A percentile compares a stretch with the other conserved stretches of the same genome.
Evolutionary conservation across 495 filamentous ascomycete species (phyloP).

Genomic region (Penicillium paradoxum): DNA sequence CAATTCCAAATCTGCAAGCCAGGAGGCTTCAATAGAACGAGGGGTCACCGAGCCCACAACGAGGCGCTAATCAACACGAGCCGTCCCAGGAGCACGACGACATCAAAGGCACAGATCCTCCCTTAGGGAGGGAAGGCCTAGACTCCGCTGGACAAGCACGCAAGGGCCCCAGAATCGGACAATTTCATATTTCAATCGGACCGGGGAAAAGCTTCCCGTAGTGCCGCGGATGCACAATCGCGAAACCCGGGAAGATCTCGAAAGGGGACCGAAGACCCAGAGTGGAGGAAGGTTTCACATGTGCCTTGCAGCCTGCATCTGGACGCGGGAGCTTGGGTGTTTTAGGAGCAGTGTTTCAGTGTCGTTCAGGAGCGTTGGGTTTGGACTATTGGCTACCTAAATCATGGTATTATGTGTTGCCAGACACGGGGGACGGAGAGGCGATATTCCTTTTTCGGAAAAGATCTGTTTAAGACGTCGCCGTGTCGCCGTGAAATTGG

Average conservation of each 20-base stretch:
- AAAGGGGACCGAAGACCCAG: slow-evolving; percentile 12
- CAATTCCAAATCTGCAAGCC: background rate
- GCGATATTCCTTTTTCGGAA: background rate
- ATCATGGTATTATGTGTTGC: background rate
- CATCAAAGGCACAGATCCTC: background rate
- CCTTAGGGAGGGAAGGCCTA: background rate
- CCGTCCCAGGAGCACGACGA: background rate
- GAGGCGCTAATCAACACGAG: background rate
- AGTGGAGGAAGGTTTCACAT: slow-evolving; percentile 24
- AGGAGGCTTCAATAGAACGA: slow-evolving; percentile 1
- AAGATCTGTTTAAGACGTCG: background rate
- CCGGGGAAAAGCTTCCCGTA: slow-evolving; percentile 10
- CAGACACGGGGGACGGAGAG: background rate
- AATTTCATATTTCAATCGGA: slow-evolving; percentile 2
- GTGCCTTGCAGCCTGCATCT: slow-evolving; percentile 27
- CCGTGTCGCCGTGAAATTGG: background rate
- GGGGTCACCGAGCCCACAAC: background rate
- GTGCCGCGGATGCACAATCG: slow-evolving; percentile 13
- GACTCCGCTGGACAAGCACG: background rate
- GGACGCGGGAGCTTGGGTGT: slow-evolving; percentile 4
- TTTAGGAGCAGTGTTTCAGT: slow-evolving; percentile 16
- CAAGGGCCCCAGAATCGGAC: slow-evolving; percentile 3
- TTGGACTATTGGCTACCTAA: background rate
- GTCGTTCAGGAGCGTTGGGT: slow-evolving; percentile 1
- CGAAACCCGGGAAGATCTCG: slow-evolving; percentile 9